Evolutionary conservation across 2,329 filamentous ascomycete species (phyloP).

Genomic region (Beauveria sp.): DNA sequence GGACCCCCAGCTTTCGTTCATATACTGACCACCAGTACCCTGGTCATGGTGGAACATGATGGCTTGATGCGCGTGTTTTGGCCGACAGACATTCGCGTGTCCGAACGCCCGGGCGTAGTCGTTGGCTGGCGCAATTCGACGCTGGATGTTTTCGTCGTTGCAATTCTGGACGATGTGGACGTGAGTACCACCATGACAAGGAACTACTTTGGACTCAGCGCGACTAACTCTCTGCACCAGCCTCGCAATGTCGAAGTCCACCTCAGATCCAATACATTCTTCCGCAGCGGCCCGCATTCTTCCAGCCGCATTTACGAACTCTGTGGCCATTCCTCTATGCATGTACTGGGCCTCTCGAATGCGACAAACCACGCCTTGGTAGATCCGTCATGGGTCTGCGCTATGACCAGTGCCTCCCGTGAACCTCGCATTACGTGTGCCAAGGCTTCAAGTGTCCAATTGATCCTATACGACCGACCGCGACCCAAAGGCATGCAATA

Average conservation of each 20-base stretch:
- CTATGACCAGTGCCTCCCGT: slow-evolving; percentile 43
- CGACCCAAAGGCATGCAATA: slow-evolving; percentile 90
- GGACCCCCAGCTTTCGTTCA: slow-evolving; percentile 15
- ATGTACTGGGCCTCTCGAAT: slow-evolving; percentile 81
- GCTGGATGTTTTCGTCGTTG: slow-evolving; percentile 82
- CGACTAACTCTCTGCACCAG: slow-evolving; percentile 34
- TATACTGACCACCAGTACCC: slow-evolving; percentile 13
- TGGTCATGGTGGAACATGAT: slow-evolving; percentile 66
- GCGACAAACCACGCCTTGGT: slow-evolving; percentile 37
- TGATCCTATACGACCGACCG: slow-evolving; percentile 83
- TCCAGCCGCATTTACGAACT: slow-evolving; percentile 73
- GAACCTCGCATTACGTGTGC: slow-evolving; percentile 70
- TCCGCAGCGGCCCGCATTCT: slow-evolving; percentile 74
- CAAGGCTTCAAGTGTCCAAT: slow-evolving; percentile 67
- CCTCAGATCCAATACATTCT: slow-evolving; percentile 72
- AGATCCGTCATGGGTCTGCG: slow-evolving; percentile 63
- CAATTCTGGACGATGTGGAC: slow-evolving; percentile 84
- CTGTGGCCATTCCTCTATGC: slow-evolving; percentile 75
- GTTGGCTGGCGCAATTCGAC: slow-evolving; percentile 95
- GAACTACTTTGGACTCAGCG: no score
- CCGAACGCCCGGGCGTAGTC: slow-evolving; percentile 70
- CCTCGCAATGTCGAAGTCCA: slow-evolving; percentile 79
- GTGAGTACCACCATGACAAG: slow-evolving; percentile 39
- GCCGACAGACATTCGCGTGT: slow-evolving; percentile 76
- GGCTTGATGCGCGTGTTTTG: slow-evolving; percentile 97